Base-by-base conservation (phyloP, 1,139 yeast species). In the Yamadazyma atlantica region DNA sequence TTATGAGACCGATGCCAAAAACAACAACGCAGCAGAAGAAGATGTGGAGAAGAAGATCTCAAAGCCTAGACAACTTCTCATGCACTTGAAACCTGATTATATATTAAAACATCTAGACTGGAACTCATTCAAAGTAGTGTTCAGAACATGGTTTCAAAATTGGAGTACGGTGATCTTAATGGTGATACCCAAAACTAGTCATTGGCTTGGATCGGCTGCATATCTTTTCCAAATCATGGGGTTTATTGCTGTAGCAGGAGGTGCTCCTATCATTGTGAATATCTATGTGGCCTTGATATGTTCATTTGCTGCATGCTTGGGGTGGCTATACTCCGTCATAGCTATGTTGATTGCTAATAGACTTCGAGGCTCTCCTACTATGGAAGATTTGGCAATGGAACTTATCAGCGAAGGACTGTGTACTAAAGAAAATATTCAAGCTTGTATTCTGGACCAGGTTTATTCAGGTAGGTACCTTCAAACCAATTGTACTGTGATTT, bases 131-230 rank as follows among this genome's bases (percentile, higher is more conserved):
- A 60, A 60, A 37, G 43, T 54, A 0, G 57, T 49, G 1, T 25
- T 55, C 6, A 50, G 62, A 19, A 54, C 67, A 2, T 66, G 65
- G 61, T 25, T 54, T 3, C 64, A 60, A 37, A 42, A 58, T 3
- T 65, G 68, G 63, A 36, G 45, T 4, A 49, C 60, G 1, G 55
- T 58, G 8, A 39, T 66, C 1, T 35, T 66, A 12, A 42, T 57
- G 7, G 48, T 62, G 3, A 52, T 62, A 1, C 67, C 65, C 1
- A 35, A 38, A 8, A 46, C 59, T 1, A 49, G 56, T 33, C 36
- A 38, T 10, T 66, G 69, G 69, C 28, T 65, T 1, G 70, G 70
- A 3, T 38, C 39, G 13, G 66, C 64, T 2, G 50, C 62, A 1
- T 66, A 56, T 40, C 49, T 66, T 37, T 36, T 57, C 23, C 62